These are phyloP conservation scores for Astragalus membranaceus DNA, from an alignment of 306 rosid genomes.

Conservation along the genomic window DNA sequence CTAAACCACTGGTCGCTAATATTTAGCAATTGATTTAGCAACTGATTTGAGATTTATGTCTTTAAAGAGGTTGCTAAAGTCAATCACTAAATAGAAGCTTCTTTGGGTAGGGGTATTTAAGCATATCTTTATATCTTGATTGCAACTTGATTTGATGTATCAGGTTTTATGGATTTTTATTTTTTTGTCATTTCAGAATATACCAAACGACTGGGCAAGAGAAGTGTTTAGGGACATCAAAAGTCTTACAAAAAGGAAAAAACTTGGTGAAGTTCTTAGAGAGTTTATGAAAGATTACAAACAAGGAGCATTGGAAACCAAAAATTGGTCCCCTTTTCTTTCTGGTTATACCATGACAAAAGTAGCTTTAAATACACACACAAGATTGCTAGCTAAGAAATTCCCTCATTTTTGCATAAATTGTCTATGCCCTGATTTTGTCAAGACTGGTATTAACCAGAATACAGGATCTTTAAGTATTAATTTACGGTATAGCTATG, in stretches of 20 bases:
- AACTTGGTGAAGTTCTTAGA: constrained; percentile 22
- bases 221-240: constrained; percentile 32
- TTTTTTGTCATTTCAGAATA: constrained; percentile 9
- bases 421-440: constrained; percentile 38
- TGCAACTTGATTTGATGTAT: too few relatives aligned
- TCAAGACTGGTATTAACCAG: constrained; percentile 30
- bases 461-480: constrained; percentile 31
- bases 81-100: too few relatives aligned
- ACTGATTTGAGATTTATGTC: too few relatives aligned
- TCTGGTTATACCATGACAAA: constrained; percentile 43
- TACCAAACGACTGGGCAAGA: constrained; percentile 51
- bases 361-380: constrained; percentile 45
- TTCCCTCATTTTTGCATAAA: constrained; percentile 29
- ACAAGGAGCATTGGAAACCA: constrained; percentile 34
- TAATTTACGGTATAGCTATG: too few relatives aligned
- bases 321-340: constrained; percentile 33
- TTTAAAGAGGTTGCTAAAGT: too few relatives aligned
- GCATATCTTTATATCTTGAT: neutral
- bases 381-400: constrained; percentile 44
- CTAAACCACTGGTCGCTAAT: too few relatives aligned
- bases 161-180: too few relatives aligned
- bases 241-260: constrained; percentile 34
- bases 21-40: too few relatives aligned
- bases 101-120: too few relatives aligned
- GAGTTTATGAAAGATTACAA: constrained; percentile 47